Percentiles rank a stretch among this genome's conserved stretches.
Conservation (phyloP, 345 rosid species). For the Arabidopsis thaliana region TAIR10.1 NC_003076.8:26257001-26257500, state of each 20-base stretch:
- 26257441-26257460: constrained; percentile 43
- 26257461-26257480: constrained; percentile 27
- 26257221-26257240: constrained; percentile 27
- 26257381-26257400: constrained; percentile 15
- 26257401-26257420: neutral
- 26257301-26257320: constrained; percentile 18
- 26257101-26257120: constrained; percentile 32
- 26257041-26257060: neutral
- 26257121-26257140: constrained; percentile 26
- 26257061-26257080: neutral
- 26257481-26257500: constrained; percentile 33
- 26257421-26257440: constrained; percentile 36
- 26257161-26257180: constrained; percentile 19
- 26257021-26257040: constrained; percentile 9
- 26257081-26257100: constrained; percentile 30
- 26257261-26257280: constrained; percentile 10
- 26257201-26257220: constrained; percentile 25
- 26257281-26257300: constrained; percentile 16
- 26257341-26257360: neutral
- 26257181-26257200: constrained; percentile 22
- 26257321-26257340: constrained; percentile 2
- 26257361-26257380: constrained; percentile 20
- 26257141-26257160: neutral
- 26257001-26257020: neutral
- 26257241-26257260: constrained; percentile 22